Conservation (phyloP, 192 early-diverging fungal genomes). For the Geranomyces michiganensis region DNA sequence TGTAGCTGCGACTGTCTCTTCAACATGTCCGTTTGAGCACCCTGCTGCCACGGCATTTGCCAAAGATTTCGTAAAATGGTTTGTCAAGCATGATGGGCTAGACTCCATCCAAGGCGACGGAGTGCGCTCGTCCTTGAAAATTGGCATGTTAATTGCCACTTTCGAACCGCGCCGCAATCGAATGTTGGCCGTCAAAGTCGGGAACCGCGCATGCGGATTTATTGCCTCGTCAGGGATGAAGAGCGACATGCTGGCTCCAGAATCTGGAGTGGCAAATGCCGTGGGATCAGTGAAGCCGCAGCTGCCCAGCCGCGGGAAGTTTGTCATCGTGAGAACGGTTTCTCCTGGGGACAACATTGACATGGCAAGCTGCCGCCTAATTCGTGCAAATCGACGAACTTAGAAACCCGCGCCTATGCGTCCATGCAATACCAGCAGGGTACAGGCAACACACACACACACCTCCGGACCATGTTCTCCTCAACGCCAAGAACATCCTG, state of each 20-base stretch:
- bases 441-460: neutral
- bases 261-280: constrained; percentile 50
- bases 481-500: constrained; percentile 82
- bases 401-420: no score
- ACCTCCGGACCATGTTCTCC: constrained; percentile 76
- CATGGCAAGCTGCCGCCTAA: constrained; percentile 71
- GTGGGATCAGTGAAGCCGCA: constrained; percentile 73
- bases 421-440: neutral
- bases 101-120: constrained; percentile 80
- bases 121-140: constrained; percentile 90
- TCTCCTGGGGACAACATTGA: constrained; percentile 70
- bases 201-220: constrained; percentile 92
- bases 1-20: constrained; percentile 52
- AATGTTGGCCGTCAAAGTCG: constrained; percentile 94
- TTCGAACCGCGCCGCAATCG: constrained; percentile 89
- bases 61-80: constrained; percentile 15
- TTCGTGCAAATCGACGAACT: no score
- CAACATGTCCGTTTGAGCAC: constrained; percentile 67
- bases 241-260: constrained; percentile 73
- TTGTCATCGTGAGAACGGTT: constrained; percentile 78
- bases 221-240: constrained; percentile 95
- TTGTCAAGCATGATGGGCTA: constrained; percentile 70
- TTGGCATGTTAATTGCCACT: constrained; percentile 94
- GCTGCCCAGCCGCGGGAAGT: constrained; percentile 89
- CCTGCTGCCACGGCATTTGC: constrained; percentile 27